Evolutionary conservation across 108 stramenopile genomes (phyloP), one percentile per base, ranked within the genome.

Genomic region (Nitzschia sp.): DNA sequence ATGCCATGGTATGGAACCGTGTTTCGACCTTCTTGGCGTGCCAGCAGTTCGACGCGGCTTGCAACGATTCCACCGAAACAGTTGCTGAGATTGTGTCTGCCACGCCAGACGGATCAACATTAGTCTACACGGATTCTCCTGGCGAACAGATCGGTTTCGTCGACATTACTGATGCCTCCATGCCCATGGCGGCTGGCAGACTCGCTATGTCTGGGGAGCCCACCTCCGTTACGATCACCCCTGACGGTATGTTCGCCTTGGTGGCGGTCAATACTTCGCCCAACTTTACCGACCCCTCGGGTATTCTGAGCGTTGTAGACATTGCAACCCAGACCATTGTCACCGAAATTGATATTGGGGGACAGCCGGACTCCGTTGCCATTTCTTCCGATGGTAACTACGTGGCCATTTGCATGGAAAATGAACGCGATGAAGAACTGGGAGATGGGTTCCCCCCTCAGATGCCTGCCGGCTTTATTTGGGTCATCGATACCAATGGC

Each of bases 361-460:
- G 88, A 21, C 88, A 89, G 58, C 88, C 88, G 17, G 88, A 89
- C 63, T 54, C 81, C 34, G 56, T 89, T 32, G 70, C 68, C 19
- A 66, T 80, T 17, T 68, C 69, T 33, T 49, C 76, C 0, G 82
- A 88, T 30, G 64, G 59, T 0, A 68, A 73, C 26, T 82, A 76
- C 51, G 59, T 80, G 25, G 85, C 76, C 17, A 73, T 85, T 56
- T 80, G 78, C 69, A 86, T 89, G 32, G 88, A 89, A 64, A 89
- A 89, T 48, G 83, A 83, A 60, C 82, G 89, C 42, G 80, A 81
- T 59, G 83, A 85, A 73, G 83, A 85, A 51, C 38, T 82, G 19
- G 68, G 64, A 17, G 85, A 81, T 29, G 84, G 74, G 24, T 59
- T 13, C 32, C 75, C 66, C 59, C 82, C 82, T 17, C 81, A 79